Percentiles rank a stretch among this genome's conserved stretches.
Evolutionary conservation across 805 yeast genomes (phyloP).

Genomic region (Zygosaccharomyces bisporus): DNA sequence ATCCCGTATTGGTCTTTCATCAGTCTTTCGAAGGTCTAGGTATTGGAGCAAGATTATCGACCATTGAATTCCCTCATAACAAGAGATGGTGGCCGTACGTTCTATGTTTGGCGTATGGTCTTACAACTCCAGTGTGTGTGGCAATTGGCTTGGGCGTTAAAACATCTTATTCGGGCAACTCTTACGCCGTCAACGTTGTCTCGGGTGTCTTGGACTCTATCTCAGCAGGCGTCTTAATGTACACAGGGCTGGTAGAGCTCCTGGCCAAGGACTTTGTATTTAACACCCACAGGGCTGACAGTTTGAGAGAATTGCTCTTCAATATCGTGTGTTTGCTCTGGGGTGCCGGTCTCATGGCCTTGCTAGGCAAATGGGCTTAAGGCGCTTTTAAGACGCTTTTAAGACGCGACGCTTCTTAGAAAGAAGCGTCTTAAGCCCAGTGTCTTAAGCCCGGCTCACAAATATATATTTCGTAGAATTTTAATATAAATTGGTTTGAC

Average conservation of each 20-base stretch:
- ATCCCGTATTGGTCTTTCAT: constrained; percentile 66
- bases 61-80: constrained; percentile 50
- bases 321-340: constrained; percentile 44
- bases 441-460: too few relatives aligned
- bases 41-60: constrained; percentile 65
- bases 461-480: not conserved
- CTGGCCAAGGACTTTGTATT: constrained; percentile 69
- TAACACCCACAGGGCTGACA: constrained; percentile 40
- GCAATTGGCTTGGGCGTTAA: constrained; percentile 77
- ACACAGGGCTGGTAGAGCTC: constrained; percentile 70
- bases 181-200: constrained; percentile 51
- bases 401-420: too few relatives aligned
- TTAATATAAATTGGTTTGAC: not conserved
- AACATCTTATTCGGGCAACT: constrained; percentile 49
- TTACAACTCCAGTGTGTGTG: constrained; percentile 65
- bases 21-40: constrained; percentile 80
- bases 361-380: constrained; percentile 72
- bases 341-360: constrained; percentile 70
- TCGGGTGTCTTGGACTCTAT: constrained; percentile 66
- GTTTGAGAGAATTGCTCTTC: constrained; percentile 40
- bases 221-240: constrained; percentile 67
- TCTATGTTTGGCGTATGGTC: constrained; percentile 47
- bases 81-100: constrained; percentile 42
- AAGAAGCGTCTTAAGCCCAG: too few relatives aligned
- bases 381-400: too few relatives aligned